These are phyloP conservation scores for Colletotrichum scovillei DNA, from an alignment of 2,329 filamentous ascomycete species.

Conservation along the genomic window DNA sequence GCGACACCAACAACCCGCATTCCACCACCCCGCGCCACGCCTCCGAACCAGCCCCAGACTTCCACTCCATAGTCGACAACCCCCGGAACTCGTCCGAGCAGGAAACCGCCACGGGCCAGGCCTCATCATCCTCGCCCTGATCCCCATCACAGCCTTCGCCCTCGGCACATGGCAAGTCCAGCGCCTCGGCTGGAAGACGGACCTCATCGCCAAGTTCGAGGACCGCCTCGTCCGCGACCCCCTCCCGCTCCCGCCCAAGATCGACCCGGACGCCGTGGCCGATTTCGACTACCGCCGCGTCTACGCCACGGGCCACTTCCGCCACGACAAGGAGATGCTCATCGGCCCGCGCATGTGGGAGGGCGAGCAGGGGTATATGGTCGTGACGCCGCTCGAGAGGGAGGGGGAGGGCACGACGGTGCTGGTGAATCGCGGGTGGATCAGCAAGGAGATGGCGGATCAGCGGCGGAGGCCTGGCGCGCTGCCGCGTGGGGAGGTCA, in stretches of 20 bases:
- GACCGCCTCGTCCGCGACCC: constrained; percentile 89
- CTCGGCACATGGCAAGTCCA: constrained; percentile 97
- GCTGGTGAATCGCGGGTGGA: constrained; percentile 92
- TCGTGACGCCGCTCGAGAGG: constrained; percentile 90
- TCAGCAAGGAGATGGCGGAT: constrained; percentile 76
- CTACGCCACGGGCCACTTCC: constrained; percentile 76
- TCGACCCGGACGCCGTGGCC: constrained; percentile 83
- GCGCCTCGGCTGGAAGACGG: constrained; percentile 92
- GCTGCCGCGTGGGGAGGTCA: constrained; percentile 79
- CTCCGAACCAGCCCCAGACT: constrained; percentile 63
- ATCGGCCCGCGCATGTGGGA: constrained; percentile 91
- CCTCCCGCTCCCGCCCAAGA: constrained; percentile 82
- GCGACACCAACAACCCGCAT: constrained; percentile 8
- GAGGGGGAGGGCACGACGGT: constrained; percentile 74
- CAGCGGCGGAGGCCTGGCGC: constrained; percentile 74
- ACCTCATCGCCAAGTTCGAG: constrained; percentile 90
- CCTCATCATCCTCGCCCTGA: constrained; percentile 84
- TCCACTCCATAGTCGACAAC: constrained; percentile 88
- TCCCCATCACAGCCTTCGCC: constrained; percentile 89
- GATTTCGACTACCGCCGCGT: constrained; percentile 96
- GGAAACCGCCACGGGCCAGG: constrained; percentile 82
- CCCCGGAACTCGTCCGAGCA: constrained; percentile 83
- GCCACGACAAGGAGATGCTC: constrained; percentile 96
- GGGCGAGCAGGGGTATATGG: constrained; percentile 89
- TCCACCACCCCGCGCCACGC: constrained; percentile 36